These are phyloP conservation scores for Plasmodium blacklocki DNA, from an alignment of 169 alveolate genomes.

Conservation along the genomic window DNA sequence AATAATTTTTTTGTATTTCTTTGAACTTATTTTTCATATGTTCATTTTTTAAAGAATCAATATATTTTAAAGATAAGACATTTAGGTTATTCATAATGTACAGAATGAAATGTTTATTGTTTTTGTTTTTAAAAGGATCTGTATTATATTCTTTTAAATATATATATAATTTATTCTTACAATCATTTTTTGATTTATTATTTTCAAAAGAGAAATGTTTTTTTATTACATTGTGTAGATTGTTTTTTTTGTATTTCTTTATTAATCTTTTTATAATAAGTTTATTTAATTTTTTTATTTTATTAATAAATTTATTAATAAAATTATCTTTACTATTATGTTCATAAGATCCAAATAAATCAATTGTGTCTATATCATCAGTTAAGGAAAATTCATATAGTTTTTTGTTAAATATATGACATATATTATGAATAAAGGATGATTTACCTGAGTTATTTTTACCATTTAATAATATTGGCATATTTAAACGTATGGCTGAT, in stretches of 20 bases:
- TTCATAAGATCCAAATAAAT: conserved; percentile 88
- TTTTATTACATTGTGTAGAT: neutral
- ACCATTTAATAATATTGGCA: conserved; percentile 82
- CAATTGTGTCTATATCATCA: conserved; percentile 86
- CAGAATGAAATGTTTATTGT: neutral
- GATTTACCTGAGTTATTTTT: conserved; percentile 79
- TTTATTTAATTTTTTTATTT: conserved; percentile 55
- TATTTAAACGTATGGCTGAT: conserved; percentile 49
- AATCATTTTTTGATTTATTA: neutral
- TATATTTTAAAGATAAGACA: conserved; percentile 1
- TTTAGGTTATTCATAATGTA: conserved; percentile 18
- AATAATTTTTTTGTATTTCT: conserved; percentile 2
- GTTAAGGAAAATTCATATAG: conserved; percentile 82
- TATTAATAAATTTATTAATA: conserved; percentile 31
- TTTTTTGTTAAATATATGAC: conserved; percentile 63
- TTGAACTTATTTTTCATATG: neutral
- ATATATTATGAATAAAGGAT: conserved; percentile 67
- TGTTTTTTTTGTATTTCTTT: conserved; percentile 2
- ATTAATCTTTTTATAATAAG: conserved; percentile 26
- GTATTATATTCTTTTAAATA: neutral
- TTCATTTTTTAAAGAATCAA: conserved; percentile 13
- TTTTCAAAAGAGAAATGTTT: neutral
- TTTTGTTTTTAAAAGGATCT: neutral
- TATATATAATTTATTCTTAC: neutral
- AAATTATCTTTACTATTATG: conserved; percentile 78